phyloP scores from a whole-genome alignment of 1,284 basidiomycete species.

The Rhizoctonia solani region DNA sequence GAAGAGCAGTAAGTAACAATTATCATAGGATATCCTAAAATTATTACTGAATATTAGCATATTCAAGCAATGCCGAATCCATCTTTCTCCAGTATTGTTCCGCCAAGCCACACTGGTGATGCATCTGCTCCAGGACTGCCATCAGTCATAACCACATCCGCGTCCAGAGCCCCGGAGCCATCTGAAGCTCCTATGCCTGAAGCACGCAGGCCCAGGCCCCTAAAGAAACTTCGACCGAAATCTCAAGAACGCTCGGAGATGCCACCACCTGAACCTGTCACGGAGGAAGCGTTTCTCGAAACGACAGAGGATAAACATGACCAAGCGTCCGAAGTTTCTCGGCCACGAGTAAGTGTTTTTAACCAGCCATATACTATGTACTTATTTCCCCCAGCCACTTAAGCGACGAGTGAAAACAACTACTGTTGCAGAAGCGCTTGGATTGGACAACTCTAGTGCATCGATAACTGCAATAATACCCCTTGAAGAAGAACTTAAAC shows the following conservation, averaged over 20 bases:
- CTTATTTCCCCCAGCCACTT: slow-evolving; percentile 3
- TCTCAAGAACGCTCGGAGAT: slow-evolving; percentile 1
- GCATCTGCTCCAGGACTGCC: background rate
- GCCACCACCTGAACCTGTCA: background rate
- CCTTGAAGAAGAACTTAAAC: background rate
- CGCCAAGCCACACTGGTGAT: slow-evolving; percentile 17
- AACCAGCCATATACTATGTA: background rate
- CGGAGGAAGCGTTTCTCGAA: background rate
- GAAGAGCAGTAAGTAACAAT: background rate
- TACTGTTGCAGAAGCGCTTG: slow-evolving; percentile 27
- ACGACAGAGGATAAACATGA: background rate
- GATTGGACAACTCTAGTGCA: slow-evolving; percentile 20
- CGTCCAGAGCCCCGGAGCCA: background rate
- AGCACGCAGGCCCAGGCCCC: slow-evolving; percentile 1
- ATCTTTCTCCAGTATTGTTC: slow-evolving; percentile 12
- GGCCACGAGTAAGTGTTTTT: slow-evolving; percentile 1
- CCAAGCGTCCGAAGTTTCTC: background rate
- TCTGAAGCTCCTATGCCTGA: slow-evolving; percentile 2
- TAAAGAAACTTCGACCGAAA: slow-evolving; percentile 2
- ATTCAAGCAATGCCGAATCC: background rate
- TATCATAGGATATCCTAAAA: background rate
- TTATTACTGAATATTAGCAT: background rate
- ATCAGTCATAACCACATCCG: background rate
- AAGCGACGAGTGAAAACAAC: slow-evolving; percentile 30
- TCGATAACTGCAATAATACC: slow-evolving; percentile 4